phyloP scores from a whole-genome alignment of 1,284 basidiomycete species.

The Rhodotorula glutinis region DNA sequence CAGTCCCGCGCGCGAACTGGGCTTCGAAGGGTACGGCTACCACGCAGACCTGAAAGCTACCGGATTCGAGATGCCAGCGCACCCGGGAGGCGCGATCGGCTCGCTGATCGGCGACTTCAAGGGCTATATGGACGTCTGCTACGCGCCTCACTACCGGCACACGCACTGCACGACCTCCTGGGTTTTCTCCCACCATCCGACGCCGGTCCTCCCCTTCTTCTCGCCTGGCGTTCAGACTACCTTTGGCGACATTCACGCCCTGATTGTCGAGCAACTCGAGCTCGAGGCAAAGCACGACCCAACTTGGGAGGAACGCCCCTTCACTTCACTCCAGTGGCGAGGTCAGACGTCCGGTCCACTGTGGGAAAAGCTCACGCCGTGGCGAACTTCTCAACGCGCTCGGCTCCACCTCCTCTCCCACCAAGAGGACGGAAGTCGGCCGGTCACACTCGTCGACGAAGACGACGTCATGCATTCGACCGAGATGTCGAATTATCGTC shows the following conservation, averaged over 20 bases:
- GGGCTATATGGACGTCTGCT: slow-evolving; percentile 43
- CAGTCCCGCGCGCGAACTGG: slow-evolving; percentile 34
- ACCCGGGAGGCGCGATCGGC: slow-evolving; percentile 31
- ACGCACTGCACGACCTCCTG: slow-evolving; percentile 42
- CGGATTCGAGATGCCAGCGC: slow-evolving; percentile 38
- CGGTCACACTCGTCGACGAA: slow-evolving; percentile 37
- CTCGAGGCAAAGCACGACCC: slow-evolving; percentile 37
- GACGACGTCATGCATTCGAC: slow-evolving; percentile 26
- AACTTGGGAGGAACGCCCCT: slow-evolving; percentile 39
- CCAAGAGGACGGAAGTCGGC: slow-evolving; percentile 30
- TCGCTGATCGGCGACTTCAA: slow-evolving; percentile 38
- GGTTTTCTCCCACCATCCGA: slow-evolving; percentile 43
- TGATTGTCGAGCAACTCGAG: slow-evolving; percentile 43
- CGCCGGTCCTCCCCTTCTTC: slow-evolving; percentile 41
- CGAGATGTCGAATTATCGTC: slow-evolving; percentile 37
- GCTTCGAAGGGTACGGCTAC: slow-evolving; percentile 39
- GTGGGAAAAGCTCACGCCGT: slow-evolving; percentile 37
- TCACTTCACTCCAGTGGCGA: slow-evolving; percentile 38
- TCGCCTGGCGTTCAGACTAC: slow-evolving; percentile 42
- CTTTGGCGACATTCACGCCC: slow-evolving; percentile 39
- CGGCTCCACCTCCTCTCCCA: slow-evolving; percentile 38
- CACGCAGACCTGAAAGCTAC: slow-evolving; percentile 34
- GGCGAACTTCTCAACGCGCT: slow-evolving; percentile 39
- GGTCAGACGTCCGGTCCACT: slow-evolving; percentile 40
- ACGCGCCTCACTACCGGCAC: slow-evolving; percentile 44